Conservation (phyloP, 306 rosid species). For the Dalbergia oliveri region DNA sequence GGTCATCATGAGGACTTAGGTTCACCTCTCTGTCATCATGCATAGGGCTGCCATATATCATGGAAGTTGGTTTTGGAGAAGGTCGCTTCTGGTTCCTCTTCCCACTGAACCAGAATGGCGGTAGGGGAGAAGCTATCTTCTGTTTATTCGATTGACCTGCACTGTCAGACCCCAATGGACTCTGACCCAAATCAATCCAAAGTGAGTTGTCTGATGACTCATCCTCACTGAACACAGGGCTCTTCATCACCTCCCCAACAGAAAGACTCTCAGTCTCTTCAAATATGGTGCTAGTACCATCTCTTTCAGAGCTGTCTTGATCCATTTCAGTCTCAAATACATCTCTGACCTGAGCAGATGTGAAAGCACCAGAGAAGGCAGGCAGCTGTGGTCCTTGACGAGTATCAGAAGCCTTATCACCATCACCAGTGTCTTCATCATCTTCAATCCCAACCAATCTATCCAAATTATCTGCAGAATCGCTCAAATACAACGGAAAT, state of each 20-base stretch:
- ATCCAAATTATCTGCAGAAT: conserved; percentile 86
- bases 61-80: conserved; percentile 76
- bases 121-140: conserved; percentile 80
- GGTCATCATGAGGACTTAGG: conserved; percentile 60
- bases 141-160: conserved; percentile 64
- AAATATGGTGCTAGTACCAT: conserved; percentile 93
- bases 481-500: conserved; percentile 87
- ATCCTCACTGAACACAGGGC: conserved; percentile 97
- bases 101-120: conserved; percentile 81
- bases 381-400: conserved; percentile 79
- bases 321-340: conserved; percentile 95
- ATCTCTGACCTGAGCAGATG: conserved; percentile 93
- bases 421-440: conserved; percentile 57
- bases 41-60: conserved; percentile 79
- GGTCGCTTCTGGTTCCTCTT: conserved; percentile 63
- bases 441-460: conserved; percentile 70
- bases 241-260: conserved; percentile 94
- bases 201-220: conserved; percentile 90
- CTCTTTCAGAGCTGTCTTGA: conserved; percentile 92
- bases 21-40: conserved; percentile 71
- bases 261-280: conserved; percentile 92
- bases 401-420: conserved; percentile 66
- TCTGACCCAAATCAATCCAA: conserved; percentile 98
- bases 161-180: conserved; percentile 86
- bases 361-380: conserved; percentile 92